Evolutionary conservation across 2,329 filamentous ascomycete genomes (phyloP), one percentile per base, ranked within the genome.

Genomic region (Diaporthe destruens): DNA sequence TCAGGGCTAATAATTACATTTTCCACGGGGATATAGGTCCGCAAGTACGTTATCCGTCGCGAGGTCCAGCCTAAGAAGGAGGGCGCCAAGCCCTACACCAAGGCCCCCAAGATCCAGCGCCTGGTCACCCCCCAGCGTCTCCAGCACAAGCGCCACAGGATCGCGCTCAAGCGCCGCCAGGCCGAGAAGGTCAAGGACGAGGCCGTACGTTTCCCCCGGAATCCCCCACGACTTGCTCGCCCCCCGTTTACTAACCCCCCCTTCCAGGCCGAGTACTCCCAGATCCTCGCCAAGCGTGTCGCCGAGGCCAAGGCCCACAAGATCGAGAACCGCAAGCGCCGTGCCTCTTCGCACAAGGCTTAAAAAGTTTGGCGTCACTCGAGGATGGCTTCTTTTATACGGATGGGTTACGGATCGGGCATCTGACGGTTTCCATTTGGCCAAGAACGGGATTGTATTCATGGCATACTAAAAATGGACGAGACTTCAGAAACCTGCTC

Each of bases 11-110:
- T 80, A 77, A 49, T 70, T 76, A 79, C 78, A 77, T 81, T 85
- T 42, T 85, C 83, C 78, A 77, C 72, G 79, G 78, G 76, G 78
- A 80, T 81, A 80, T 89, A 96, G 93, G 93, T 96, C 88, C 96
- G 96, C 90, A 98, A 98, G 90, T 99, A 98, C 89, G 96, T 99
- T 87, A 98, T 99, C 84, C 96, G 96, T 86, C 96, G 96, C 86
- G 96, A 98, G 87, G 92, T 99, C 82, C 92, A 95, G 89, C 94
- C 94, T 85, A 97, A 97, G 93, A 93, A 92, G 84, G 96, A 98
- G 91, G 96, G 95, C 88, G 97, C 96, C 89, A 93, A 94, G 89
- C 88, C 95, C 81, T 98, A 98, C 93, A 98, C 96, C 93, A 99
- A 99, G 94, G 96, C 96, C 82, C 96, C 96, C 87, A 97, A 96